Evolutionary conservation across 176 grass and related monocot genomes (phyloP), one percentile per base, ranked within the genome.

Genomic region (Musa itinerans): DNA sequence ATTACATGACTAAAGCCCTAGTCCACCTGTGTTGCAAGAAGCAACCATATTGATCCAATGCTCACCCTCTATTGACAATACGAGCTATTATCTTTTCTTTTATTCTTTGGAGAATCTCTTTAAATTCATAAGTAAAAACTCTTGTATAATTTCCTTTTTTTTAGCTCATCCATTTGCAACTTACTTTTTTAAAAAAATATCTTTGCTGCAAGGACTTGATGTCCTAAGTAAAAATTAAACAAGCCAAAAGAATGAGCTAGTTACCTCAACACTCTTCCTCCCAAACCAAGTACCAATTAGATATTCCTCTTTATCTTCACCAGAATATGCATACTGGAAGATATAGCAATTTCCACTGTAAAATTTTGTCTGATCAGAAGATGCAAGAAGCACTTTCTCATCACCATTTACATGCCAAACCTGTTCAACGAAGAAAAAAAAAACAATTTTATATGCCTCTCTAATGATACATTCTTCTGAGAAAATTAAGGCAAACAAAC

Each of bases 251-350:
- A 57, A 11, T 17, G n/a, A 56, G 52, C 19, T 9, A 24, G 23
- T 85, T 88, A 99, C 95, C 90, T 94, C 82, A 63, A 94, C 25
- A 65, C 90, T 91, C 66, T 87, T 91, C 55, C 78, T 89, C 22
- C 95, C 95, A 84, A 94, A 86, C 95, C 95, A 99, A 68, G 88
- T 99, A 66, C 95, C 95, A 85, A 94, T 92, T 75, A 99, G 76
- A 74, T 80, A 84, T 86, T 99, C 86, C 76, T 99, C 95, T 25
- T 85, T 91, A n/a, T 94, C 95, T 55, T 91, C 88, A 82, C 88
- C 90, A 65, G 83, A 5, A 68, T 99, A 92, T 56, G 84, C 83
- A 83, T 99, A 99, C 77, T 99, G 90, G 65, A 99, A 99, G 68
- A 99, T 87, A 64, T 94, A 99, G 83, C 95, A 91, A 85, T 94